Evolutionary conservation across 176 grass and related monocot species (phyloP).

Genomic region (Oryza australiensis): DNA sequence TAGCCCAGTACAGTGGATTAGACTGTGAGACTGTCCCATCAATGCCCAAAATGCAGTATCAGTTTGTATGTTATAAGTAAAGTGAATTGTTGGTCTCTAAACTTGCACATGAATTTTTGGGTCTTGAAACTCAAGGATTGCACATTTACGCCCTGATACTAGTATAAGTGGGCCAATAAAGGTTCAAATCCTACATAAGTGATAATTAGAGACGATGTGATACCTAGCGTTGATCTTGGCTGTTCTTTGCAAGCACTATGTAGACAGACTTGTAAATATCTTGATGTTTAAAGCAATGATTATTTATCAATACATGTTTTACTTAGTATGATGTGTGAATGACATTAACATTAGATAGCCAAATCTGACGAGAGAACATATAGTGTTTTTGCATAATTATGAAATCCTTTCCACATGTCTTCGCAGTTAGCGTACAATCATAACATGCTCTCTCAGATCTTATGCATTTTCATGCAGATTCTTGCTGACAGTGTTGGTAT

Average conservation of each 20-base stretch:
- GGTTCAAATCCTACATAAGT: background rate
- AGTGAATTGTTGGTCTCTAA: background rate
- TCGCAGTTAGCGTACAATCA: background rate
- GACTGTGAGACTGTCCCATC: background rate
- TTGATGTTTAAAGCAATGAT: conserved; percentile 6
- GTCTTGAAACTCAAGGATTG: background rate
- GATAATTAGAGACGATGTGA: conserved; percentile 7
- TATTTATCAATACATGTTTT: conserved; percentile 16
- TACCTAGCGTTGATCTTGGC: background rate
- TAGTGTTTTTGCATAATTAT: conserved; percentile 12
- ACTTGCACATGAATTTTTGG: background rate
- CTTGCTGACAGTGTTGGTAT: conserved; percentile 95
- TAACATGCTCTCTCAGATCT: conserved; percentile 32
- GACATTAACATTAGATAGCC: conserved; percentile 20
- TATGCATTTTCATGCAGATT: conserved; percentile 61
- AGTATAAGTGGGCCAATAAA: background rate
- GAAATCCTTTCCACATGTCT: conserved; percentile 22
- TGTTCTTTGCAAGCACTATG: background rate
- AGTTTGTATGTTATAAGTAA: background rate
- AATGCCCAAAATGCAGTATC: conserved; percentile 1
- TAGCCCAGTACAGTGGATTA: conserved; percentile 25
- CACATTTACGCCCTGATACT: conserved; percentile 3
- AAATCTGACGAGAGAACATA: conserved; percentile 13
- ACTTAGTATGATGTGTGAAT: background rate
- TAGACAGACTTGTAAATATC: conserved; percentile 16